These are phyloP conservation scores for Parastagonospora nodorum DNA, from an alignment of 2,329 filamentous ascomycete genomes.

Conservation along the genomic window DNA sequence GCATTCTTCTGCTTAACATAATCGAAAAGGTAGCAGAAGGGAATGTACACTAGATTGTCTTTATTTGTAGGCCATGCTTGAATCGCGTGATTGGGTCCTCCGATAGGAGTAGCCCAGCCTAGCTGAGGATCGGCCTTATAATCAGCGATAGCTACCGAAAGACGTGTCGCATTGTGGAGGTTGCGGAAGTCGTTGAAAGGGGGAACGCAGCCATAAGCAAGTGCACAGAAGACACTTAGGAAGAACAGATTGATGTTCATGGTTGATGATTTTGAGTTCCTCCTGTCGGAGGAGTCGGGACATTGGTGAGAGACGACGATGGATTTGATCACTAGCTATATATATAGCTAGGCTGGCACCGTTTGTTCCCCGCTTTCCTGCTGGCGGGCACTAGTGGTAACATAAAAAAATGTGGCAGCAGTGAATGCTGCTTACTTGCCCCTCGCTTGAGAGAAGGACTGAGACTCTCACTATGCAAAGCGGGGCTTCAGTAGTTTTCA, in stretches of 20 bases:
- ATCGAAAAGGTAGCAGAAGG: conserved; percentile 1
- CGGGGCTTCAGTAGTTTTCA: no score
- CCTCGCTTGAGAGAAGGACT: no score
- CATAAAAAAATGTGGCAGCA: no score
- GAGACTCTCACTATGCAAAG: no score
- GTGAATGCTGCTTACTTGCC: no score
- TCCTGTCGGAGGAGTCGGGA: no score
- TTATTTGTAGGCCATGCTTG: conserved; percentile 4
- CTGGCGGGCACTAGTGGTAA: no score
- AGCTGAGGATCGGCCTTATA: not conserved
- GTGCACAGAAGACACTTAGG: no score
- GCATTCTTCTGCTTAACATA: not conserved
- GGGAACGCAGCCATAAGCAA: not conserved
- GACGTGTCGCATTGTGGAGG: conserved; percentile 4
- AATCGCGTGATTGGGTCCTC: conserved; percentile 1
- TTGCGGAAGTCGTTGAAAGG: conserved; percentile 11
- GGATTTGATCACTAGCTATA: no score
- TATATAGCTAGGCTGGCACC: no score
- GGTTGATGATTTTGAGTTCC: not conserved
- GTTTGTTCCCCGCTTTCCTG: no score
- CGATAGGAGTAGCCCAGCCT: conserved; percentile 1
- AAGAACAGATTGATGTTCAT: not conserved
- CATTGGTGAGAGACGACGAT: no score
- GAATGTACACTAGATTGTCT: not conserved
- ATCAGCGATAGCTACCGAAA: conserved; percentile 1